Evolutionary conservation across 805 yeast genomes (phyloP).

Genomic region (Sugiyamaella floridensis): DNA sequence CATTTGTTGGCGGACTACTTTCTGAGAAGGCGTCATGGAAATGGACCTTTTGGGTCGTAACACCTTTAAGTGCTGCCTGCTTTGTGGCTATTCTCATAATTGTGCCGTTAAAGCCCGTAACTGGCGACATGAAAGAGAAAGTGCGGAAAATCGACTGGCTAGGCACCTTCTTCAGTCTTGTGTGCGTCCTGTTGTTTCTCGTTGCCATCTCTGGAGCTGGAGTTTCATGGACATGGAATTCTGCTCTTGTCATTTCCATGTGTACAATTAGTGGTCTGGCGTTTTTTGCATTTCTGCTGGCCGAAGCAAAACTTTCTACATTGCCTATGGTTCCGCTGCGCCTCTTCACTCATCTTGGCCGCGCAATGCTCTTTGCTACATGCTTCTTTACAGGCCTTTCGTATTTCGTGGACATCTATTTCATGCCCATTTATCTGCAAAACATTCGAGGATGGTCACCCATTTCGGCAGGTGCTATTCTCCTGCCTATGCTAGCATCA

Average conservation of each 20-base stretch:
- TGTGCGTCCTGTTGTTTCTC: slow-evolving; percentile 41
- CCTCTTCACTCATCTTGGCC: slow-evolving; percentile 35
- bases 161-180: slow-evolving; percentile 44
- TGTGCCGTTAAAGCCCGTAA: slow-evolving; percentile 31
- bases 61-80: slow-evolving; percentile 36
- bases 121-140: slow-evolving; percentile 35
- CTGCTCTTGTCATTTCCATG: slow-evolving; percentile 36
- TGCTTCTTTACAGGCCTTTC: slow-evolving; percentile 43
- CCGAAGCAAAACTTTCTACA: slow-evolving; percentile 43
- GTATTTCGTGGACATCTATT: slow-evolving; percentile 41
- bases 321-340: slow-evolving; percentile 51
- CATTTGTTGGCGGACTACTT: slow-evolving; percentile 46
- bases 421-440: slow-evolving; percentile 43
- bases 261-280: slow-evolving; percentile 37
- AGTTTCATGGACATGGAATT: slow-evolving; percentile 48
- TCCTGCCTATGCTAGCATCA: slow-evolving; percentile 38
- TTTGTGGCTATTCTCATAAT: slow-evolving; percentile 23
- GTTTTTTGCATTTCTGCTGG: slow-evolving; percentile 38
- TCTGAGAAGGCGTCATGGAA: slow-evolving; percentile 42
- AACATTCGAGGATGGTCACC: slow-evolving; percentile 36
- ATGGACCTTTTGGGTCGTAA: slow-evolving; percentile 41
- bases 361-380: slow-evolving; percentile 33
- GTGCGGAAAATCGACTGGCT: slow-evolving; percentile 43
- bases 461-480: slow-evolving; percentile 35
- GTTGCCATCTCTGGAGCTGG: slow-evolving; percentile 63